These are phyloP conservation scores for Spiraea crenata DNA, from an alignment of 331 rosid species.

Conservation along the genomic window DNA sequence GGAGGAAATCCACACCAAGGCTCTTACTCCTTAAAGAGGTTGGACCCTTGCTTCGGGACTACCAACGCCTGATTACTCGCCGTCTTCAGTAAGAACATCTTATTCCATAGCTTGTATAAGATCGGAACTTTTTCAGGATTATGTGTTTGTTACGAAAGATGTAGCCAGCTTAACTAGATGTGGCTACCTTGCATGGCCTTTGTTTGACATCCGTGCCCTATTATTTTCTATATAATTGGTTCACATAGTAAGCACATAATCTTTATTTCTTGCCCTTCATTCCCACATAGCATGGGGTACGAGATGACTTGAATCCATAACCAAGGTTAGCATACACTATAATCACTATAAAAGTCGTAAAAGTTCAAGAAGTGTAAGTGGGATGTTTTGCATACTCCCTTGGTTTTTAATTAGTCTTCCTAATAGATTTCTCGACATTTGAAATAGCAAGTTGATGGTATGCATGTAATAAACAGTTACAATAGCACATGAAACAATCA, in stretches of 20 bases:
- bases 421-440: background rate
- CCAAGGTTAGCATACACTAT: background rate
- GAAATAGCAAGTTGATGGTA: background rate
- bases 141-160: slow-evolving; percentile 9
- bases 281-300: background rate
- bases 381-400: background rate
- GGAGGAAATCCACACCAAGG: slow-evolving; percentile 71
- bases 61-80: slow-evolving; percentile 68
- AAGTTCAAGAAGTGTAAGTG: background rate
- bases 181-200: background rate
- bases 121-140: background rate
- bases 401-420: background rate
- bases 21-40: slow-evolving; percentile 70
- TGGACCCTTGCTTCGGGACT: slow-evolving; percentile 95
- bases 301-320: background rate
- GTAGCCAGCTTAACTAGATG: background rate
- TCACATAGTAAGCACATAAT: background rate
- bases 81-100: slow-evolving; percentile 52
- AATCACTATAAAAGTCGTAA: background rate
- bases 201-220: background rate
- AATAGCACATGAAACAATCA: background rate
- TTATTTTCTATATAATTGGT: background rate
- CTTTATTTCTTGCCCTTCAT: background rate
- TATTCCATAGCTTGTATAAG: slow-evolving; percentile 16
- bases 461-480: background rate